Base-by-base conservation (phyloP, 192 early-diverging fungal species). In the Chytriomyces sp. region DNA sequence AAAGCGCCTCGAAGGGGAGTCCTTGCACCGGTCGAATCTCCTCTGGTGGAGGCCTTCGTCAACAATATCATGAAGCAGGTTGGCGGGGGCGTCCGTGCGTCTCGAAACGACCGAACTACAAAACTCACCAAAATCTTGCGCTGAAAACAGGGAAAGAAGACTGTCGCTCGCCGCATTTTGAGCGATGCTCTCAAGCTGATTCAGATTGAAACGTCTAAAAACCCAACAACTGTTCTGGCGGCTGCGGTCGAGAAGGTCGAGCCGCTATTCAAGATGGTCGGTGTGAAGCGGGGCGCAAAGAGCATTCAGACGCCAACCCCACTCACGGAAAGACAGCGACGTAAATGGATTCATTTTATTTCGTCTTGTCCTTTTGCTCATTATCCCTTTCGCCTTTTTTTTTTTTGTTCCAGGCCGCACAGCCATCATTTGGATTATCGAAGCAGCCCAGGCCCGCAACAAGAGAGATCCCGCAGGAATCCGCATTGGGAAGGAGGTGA, bases 371-470 rank as follows among this genome's bases (percentile, higher is more conserved):
- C 16, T 43, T 16, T 65, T 65, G 6, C 26, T 65, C 26, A 16
- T 18, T 16, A 4, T 65, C 20, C 16, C 57, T 59, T 59, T n/a
- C 57, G 57, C 18, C 20, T n/a, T 59, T 59, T 68, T 47, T 50
- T 59, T 68, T 47, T 50, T 18, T 18, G 3, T 0, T 53, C 2
- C 47, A 71, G 69, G 50, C 16, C 80, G 86, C 43, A 88, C 87
- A 18, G 96, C 91, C 18, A 94, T 96, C 64, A 82, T 93, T 67
- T 98, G 95, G 96, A 91, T 97, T 23, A 60, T 93, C 64, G 92
- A 95, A 28, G 90, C 93, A 8, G 90, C 91, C 0, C 79, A 84
- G 3, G 91, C 85, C 64, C 16, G 64, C 7, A 64, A 76, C 50
- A 82, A 92, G 18, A 86, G 63, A 28, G 86, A 82, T 35, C 43